A percentile compares a stretch with the other conserved stretches of the same genome.
phyloP scores from a whole-genome alignment of 192 early-diverging fungal species.

The Paraglomus brasilianum region DNA sequence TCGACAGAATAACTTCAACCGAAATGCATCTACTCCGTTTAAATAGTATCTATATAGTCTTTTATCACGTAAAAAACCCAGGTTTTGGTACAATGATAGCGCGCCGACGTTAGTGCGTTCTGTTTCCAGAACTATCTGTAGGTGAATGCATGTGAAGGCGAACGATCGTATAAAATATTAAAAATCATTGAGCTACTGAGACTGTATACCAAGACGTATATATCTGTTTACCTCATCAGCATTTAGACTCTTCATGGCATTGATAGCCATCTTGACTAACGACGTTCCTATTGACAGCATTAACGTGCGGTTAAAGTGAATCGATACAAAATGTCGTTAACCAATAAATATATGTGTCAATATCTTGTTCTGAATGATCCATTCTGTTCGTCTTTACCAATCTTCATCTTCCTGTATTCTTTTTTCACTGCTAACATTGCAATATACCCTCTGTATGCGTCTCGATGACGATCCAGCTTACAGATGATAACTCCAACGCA shows the following conservation, averaged over 20 bases:
- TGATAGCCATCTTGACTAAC: slow-evolving; percentile 71
- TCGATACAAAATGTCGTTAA: not conserved
- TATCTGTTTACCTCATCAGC: slow-evolving; percentile 74
- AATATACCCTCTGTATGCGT: slow-evolving; percentile 84
- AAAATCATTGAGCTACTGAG: no score
- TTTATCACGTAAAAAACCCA: slow-evolving; percentile 95
- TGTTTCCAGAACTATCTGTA: slow-evolving; percentile 82
- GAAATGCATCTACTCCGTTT: slow-evolving; percentile 88
- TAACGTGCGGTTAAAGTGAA: not conserved
- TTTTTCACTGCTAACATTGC: slow-evolving; percentile 95
- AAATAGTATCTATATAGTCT: slow-evolving; percentile 88
- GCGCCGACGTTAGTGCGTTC: slow-evolving; percentile 86
- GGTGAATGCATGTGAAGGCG: not conserved
- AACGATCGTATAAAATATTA: not conserved
- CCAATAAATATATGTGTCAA: not conserved
- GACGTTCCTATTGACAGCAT: slow-evolving; percentile 44
- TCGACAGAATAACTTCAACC: slow-evolving; percentile 71
- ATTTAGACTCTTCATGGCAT: slow-evolving; percentile 68
- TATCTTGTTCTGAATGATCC: not conserved
- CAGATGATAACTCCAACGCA: slow-evolving; percentile 89
- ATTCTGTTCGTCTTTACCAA: slow-evolving; percentile 48
- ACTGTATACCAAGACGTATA: no score
- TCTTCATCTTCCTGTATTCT: slow-evolving; percentile 73
- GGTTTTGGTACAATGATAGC: slow-evolving; percentile 78
- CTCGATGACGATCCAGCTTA: slow-evolving; percentile 76